Evolutionary conservation across 345 rosid genomes (phyloP), one percentile per base, ranked within the genome.

Genomic region (Aegle marmelos): DNA sequence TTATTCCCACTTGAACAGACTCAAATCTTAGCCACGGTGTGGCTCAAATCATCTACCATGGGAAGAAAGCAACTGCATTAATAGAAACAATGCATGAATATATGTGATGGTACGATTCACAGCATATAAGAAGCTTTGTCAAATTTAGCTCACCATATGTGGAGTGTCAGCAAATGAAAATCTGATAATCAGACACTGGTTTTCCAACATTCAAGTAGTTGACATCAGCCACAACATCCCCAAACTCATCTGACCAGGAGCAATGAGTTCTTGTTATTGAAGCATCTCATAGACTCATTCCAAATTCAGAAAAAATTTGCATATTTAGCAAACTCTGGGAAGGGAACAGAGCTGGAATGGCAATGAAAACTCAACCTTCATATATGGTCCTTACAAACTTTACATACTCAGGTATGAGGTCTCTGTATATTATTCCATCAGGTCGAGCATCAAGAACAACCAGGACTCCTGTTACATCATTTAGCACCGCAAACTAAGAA

Each of bases 401-500:
- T 48, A 90, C 97, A 70, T 95, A 92, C 48, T 89, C 87, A 25
- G 99, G 94, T 67, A 95, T 83, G 80, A 95, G 81, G 87, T 95
- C 99, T 84, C 88, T 83, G 72, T 85, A 92, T 78, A 93, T 88
- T 74, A 95, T 90, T 85, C 99, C 97, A 48, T 79, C 93, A 0
- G 98, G 98, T 60, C 63, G 88, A 10, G 99, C 98, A 86, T 95
- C 97, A 84, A 93, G 82, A 80, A 91, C 97, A 64, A 95, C 94
- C 67, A 94, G 86, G 68, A 86, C 94, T 45, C 97, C 97, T 94
- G 76, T 65, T 71, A 53, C 56, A 66, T 73, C 56, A 66, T 50
- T 50, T 8, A 66, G 11, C 75, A 72, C 48, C 59, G 62, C n/a
- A 33, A 79, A 79, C 36, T 11, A 75, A 31, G 34, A 37, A 39